A percentile compares a stretch with the other conserved stretches of the same genome.
Evolutionary conservation across 371 early-diverging fungal genomes (phyloP).

Genomic region (Synchytrium microbalum): DNA sequence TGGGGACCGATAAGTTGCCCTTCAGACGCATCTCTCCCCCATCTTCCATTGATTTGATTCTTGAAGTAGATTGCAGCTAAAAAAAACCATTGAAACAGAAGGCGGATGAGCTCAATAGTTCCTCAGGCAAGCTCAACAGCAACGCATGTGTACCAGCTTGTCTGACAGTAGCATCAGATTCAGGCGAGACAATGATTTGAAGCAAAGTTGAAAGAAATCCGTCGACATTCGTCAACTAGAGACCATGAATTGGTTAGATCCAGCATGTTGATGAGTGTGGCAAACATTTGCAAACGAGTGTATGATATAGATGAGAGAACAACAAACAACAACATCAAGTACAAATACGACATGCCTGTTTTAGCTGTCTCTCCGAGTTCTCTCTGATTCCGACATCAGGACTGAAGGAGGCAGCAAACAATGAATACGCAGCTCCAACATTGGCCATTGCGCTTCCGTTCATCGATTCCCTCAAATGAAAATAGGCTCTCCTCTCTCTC

Average conservation of each 20-base stretch:
- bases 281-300: no score
- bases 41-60: slow-evolving; percentile 67
- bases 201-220: slow-evolving; percentile 64
- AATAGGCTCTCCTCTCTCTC: no score
- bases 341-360: no score
- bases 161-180: slow-evolving; percentile 54
- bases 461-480: no score
- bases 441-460: neutral
- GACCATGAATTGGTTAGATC: no score
- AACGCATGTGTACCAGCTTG: slow-evolving; percentile 55
- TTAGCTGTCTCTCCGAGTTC: neutral
- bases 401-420: neutral
- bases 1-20: slow-evolving; percentile 48
- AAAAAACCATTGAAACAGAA: slow-evolving; percentile 10
- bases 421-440: neutral
- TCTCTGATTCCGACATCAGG: neutral
- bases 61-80: slow-evolving; percentile 92
- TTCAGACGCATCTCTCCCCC: slow-evolving; percentile 44
- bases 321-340: no score
- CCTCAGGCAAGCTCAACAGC: neutral
- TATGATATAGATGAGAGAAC: no score
- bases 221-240: slow-evolving; percentile 21
- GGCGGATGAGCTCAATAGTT: neutral
- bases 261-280: no score
- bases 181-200: slow-evolving; percentile 58